Percentiles rank a stretch among this genome's conserved stretches.
Evolutionary conservation across 1,139 yeast genomes (phyloP).

Genomic region (Saccharomyces hybrid): DNA sequence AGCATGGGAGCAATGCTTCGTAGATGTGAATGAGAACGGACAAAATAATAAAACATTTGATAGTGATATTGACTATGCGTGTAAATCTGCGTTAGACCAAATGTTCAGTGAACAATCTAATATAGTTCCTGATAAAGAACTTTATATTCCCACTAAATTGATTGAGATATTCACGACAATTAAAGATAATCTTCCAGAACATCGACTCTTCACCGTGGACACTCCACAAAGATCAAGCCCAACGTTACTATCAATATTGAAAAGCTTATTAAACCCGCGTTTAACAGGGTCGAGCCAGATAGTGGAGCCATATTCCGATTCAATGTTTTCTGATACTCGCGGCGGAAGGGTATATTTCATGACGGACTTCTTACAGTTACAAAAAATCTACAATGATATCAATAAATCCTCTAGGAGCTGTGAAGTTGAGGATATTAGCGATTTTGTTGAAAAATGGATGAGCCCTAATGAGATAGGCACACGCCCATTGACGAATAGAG

Average conservation of each 20-base stretch:
- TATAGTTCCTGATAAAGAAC: conserved; percentile 3
- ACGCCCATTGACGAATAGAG: neutral
- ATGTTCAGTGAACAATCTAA: conserved; percentile 2
- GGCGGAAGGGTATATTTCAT: conserved; percentile 9
- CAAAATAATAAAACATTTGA: conserved; percentile 7
- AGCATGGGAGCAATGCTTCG: conserved; percentile 22
- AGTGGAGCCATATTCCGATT: conserved; percentile 2
- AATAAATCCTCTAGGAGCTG: conserved; percentile 14
- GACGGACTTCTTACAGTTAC: conserved; percentile 20
- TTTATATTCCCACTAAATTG: conserved; percentile 25
- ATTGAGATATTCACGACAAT: conserved; percentile 22
- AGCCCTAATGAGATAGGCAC: conserved; percentile 7
- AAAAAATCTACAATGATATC: conserved; percentile 16
- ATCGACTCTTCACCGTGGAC: conserved; percentile 25
- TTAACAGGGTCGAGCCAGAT: conserved; percentile 3
- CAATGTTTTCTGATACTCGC: neutral
- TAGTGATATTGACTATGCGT: conserved; percentile 21
- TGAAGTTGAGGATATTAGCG: conserved; percentile 15
- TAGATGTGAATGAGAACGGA: conserved; percentile 12
- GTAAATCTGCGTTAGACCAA: conserved; percentile 13
- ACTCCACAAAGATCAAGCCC: conserved; percentile 8
- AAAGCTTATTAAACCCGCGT: neutral
- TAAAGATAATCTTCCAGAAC: conserved; percentile 21
- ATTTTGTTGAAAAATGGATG: conserved; percentile 24
- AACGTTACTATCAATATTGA: conserved; percentile 5